Conservation (phyloP, 306 rosid species). For the Medicago arabica region DNA sequence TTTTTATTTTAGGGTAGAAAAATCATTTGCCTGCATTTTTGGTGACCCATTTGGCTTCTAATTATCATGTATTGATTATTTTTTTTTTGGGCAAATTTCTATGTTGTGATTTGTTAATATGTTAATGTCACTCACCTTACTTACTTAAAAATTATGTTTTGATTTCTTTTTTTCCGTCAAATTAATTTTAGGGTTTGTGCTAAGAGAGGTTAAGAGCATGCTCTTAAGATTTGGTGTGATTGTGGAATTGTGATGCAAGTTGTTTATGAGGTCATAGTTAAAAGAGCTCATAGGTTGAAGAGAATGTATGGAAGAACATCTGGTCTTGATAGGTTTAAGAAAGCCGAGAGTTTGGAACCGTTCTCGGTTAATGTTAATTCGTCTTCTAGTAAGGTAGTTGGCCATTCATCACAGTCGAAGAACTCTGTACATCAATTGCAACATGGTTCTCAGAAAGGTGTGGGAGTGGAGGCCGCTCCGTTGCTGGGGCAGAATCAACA, state of each 20-base stretch:
- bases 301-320: conserved; percentile 91
- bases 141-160: conserved; percentile 7
- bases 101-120: conserved; percentile 19
- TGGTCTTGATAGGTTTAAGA: conserved; percentile 92
- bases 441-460: conserved; percentile 50
- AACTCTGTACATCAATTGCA: conserved; percentile 42
- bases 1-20: conserved; percentile 1
- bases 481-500: conserved; percentile 68
- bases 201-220: conserved; percentile 35
- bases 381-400: conserved; percentile 50
- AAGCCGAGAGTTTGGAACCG: conserved; percentile 91
- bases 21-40: neutral
- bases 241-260: conserved; percentile 45
- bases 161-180: neutral
- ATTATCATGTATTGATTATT: neutral
- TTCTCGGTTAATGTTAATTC: conserved; percentile 64
- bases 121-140: neutral
- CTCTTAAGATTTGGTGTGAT: conserved; percentile 25
- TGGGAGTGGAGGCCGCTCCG: conserved; percentile 68
- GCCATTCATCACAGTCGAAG: conserved; percentile 50
- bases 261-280: conserved; percentile 46
- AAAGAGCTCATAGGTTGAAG: conserved; percentile 44
- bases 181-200: conserved; percentile 35
- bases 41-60: conserved; percentile 14
- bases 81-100: conserved; percentile 2